Percentiles rank a stretch among this genome's conserved stretches.
Conservation (phyloP, 2,329 filamentous ascomycete genomes). For the Akanthomyces lecanii region DNA sequence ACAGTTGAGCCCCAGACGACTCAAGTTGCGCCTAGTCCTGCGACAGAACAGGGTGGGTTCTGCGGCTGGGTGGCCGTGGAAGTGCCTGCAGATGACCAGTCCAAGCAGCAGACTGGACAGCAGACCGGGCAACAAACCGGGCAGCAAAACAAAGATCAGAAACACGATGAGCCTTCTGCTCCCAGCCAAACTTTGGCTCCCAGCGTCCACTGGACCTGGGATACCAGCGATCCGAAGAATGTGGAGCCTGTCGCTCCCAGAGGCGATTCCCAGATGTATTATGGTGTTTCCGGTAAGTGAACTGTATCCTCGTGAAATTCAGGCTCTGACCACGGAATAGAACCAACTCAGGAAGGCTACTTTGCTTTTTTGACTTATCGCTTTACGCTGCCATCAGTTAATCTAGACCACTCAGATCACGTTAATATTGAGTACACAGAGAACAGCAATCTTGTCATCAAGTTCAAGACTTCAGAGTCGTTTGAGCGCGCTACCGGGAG, state of each 20-base stretch:
- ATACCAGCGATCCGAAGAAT: conserved; percentile 23
- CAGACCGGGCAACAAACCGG: background rate
- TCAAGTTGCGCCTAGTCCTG: background rate
- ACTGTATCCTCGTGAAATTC: too few relatives aligned
- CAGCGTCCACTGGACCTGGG: conserved; percentile 25
- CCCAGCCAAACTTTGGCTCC: conserved; percentile 5
- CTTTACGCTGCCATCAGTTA: conserved; percentile 27
- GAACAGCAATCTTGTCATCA: conserved; percentile 14
- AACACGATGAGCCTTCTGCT: background rate
- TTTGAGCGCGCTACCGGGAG: conserved; percentile 22
- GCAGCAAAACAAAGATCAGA: background rate
- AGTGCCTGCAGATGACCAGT: background rate
- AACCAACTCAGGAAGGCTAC: conserved; percentile 23
- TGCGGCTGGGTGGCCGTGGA: conserved; percentile 4
- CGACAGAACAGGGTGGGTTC: background rate
- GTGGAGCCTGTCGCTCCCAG: conserved; percentile 23
- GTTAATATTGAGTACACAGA: conserved; percentile 18
- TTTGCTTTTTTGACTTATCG: conserved; percentile 27
- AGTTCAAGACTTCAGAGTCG: conserved; percentile 22
- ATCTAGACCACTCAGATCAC: conserved; percentile 27
- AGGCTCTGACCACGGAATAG: conserved; percentile 9
- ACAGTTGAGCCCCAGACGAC: background rate
- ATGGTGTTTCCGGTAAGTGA: conserved; percentile 21
- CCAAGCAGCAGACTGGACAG: background rate
- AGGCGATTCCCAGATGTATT: conserved; percentile 24